These are phyloP conservation scores for Leptographium radiaticola DNA, from an alignment of 2,329 filamentous ascomycete genomes.

Conservation along the genomic window DNA sequence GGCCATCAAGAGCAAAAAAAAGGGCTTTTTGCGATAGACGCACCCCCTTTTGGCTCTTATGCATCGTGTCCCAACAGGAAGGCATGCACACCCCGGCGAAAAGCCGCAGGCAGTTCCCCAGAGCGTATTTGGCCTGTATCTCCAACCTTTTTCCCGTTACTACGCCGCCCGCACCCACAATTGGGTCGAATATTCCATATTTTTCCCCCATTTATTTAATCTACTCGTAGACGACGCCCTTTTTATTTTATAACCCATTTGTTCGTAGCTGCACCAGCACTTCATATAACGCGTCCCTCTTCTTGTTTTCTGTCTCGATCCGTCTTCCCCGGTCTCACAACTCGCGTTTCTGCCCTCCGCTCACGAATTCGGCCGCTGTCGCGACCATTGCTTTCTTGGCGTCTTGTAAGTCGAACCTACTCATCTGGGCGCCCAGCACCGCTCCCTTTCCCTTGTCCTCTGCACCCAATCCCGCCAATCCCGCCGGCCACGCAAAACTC, in stretches of 20 bases:
- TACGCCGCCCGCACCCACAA: background rate
- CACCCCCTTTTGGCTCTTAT: background rate
- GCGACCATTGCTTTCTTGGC: background rate
- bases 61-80: background rate
- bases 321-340: background rate
- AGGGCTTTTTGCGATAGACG: background rate
- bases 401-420: conserved; percentile 1
- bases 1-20: no score
- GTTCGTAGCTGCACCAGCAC: no score
- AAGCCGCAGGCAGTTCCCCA: background rate
- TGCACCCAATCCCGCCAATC: no score
- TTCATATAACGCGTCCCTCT: background rate
- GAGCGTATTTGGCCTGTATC: background rate
- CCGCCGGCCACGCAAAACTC: background rate
- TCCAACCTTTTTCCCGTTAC: background rate
- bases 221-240: no score
- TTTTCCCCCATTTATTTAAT: background rate
- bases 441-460: no score
- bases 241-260: no score
- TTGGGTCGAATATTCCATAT: background rate
- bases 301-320: background rate
- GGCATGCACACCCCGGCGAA: background rate
- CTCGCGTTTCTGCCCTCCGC: background rate
- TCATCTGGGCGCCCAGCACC: background rate
- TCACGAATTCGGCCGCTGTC: background rate